Evolutionary conservation across 306 rosid genomes (phyloP), one percentile per base, ranked within the genome.

Genomic region (Cicer chorassanicum): DNA sequence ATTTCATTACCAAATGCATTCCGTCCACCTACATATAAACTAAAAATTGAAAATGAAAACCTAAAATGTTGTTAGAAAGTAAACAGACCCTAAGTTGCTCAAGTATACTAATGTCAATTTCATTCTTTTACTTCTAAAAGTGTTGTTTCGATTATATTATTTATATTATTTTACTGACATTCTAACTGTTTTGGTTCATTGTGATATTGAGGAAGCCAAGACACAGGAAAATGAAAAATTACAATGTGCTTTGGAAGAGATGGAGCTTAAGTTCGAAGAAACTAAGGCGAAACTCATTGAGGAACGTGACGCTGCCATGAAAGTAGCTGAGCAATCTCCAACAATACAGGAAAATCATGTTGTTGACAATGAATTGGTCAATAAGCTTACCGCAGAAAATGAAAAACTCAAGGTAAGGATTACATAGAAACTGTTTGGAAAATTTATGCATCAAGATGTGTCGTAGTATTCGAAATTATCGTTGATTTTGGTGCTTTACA

Each of bases 131-230:
- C 65, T 29, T 21, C 48, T 21, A 39, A 34, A 42, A 60, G 21
- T 24, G 53, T 13, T 49, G 36, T 42, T 19, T 24, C 21, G 45
- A 9, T 50, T 11, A 48, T 63, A 40, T 6, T 65, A 60, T 53
- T 50, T 11, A 48, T 63, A 40, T 6, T 65, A 60, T 53, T 69
- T 78, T 41, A 67, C 44, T 73, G 63, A 81, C 62, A 75, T 75
- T 74, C 56, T 68, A 67, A 57, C 64, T 80, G 55, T 64, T 71
- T 77, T 74, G 71, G 64, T 14, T 70, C 49, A 49, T 80, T 75
- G 19, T 78, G 80, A 77, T 86, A 76, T 81, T 81, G 96, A 93
- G 85, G 91, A 92, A 86, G 86, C 92, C 73, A 79, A 88, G 82
- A 84, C 85, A 55, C 85, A 76, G 81, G 93, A 91, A 88, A 93